Evolutionary conservation across 805 yeast species (phyloP).

Genomic region (Schwanniomyces polymorphus): DNA sequence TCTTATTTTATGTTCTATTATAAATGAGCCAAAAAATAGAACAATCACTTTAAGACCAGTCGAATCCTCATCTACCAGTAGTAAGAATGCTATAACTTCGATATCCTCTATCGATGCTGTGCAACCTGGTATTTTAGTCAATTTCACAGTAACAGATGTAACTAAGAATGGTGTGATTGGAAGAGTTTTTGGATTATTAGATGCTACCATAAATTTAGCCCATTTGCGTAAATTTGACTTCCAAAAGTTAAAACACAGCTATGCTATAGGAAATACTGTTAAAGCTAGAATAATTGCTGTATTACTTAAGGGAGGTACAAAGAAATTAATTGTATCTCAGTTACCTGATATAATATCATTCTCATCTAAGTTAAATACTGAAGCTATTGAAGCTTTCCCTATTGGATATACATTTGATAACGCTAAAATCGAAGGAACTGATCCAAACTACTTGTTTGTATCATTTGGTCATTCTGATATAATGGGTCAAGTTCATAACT

Average conservation of each 20-base stretch:
- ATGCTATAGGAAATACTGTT: slow-evolving; percentile 63
- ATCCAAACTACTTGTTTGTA: slow-evolving; percentile 55
- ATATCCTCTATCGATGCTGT: slow-evolving; percentile 77
- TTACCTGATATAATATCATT: slow-evolving; percentile 53
- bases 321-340: slow-evolving; percentile 63
- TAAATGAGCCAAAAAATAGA: slow-evolving; percentile 46
- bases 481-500: slow-evolving; percentile 75
- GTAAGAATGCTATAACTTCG: slow-evolving; percentile 47
- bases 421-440: slow-evolving; percentile 61
- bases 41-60: slow-evolving; percentile 57
- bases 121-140: slow-evolving; percentile 82
- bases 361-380: slow-evolving; percentile 16
- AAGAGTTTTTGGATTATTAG: slow-evolving; percentile 71
- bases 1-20: slow-evolving; percentile 62
- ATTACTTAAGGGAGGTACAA: slow-evolving; percentile 47
- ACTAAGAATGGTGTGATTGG: slow-evolving; percentile 64
- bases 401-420: slow-evolving; percentile 68
- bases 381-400: slow-evolving; percentile 63
- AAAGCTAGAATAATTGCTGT: slow-evolving; percentile 72
- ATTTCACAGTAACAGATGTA: slow-evolving; percentile 65
- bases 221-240: slow-evolving; percentile 56
- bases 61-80: slow-evolving; percentile 42
- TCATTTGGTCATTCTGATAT: slow-evolving; percentile 52
- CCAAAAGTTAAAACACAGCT: slow-evolving; percentile 57
- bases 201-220: slow-evolving; percentile 67